phyloP scores from a whole-genome alignment of 1,139 yeast genomes.

The Scheffersomyces cryptocercus region DNA sequence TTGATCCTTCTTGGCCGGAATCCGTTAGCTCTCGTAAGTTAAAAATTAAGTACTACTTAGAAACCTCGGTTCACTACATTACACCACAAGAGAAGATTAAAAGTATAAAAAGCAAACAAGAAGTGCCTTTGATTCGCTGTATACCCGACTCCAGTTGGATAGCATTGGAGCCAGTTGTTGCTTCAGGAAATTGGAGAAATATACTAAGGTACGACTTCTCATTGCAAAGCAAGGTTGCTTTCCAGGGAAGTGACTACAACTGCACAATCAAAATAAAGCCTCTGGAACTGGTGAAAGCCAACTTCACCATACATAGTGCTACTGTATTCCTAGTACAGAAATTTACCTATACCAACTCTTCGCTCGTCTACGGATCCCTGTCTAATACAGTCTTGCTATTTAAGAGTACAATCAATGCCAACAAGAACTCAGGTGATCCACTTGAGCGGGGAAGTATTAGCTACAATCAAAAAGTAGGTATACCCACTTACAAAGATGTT shows the following conservation, averaged over 20 bases:
- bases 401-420: background rate
- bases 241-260: conserved; percentile 8
- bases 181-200: conserved; percentile 22
- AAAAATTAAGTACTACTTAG: conserved; percentile 10
- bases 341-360: background rate
- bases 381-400: background rate
- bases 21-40: conserved; percentile 9
- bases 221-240: conserved; percentile 16
- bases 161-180: conserved; percentile 6
- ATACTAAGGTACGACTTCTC: conserved; percentile 16
- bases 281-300: background rate
- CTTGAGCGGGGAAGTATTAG: background rate
- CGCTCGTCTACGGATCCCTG: background rate
- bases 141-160: background rate
- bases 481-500: background rate
- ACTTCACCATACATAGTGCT: conserved; percentile 10
- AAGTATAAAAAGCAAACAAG: background rate
- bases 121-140: background rate
- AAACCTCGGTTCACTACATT: conserved; percentile 6
- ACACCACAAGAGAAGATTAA: background rate
- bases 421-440: background rate
- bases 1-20: conserved; percentile 14
- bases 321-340: conserved; percentile 12
- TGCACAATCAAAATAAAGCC: background rate
- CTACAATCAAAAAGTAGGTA: background rate